Conservation (phyloP, 345 rosid genomes). For the Durio zibethinus region DNA sequence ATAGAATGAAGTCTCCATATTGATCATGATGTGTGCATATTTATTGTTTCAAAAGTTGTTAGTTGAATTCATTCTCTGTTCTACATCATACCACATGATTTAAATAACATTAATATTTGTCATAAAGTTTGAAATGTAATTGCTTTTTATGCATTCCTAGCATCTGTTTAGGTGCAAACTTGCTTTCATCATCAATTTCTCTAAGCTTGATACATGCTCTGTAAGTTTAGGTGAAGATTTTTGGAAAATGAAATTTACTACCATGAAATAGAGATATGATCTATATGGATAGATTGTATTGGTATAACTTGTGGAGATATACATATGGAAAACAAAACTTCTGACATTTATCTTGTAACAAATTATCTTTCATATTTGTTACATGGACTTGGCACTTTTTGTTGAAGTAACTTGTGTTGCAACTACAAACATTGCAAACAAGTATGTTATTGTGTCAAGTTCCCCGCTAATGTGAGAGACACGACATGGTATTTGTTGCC, state of each 20-base stretch:
- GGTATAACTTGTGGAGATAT: not conserved
- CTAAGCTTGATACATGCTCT: constrained; percentile 2
- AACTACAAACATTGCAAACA: not conserved
- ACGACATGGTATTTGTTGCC: not conserved
- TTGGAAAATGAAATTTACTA: constrained; percentile 10
- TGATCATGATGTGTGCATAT: not conserved
- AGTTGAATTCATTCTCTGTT: not conserved
- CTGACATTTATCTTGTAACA: not conserved
- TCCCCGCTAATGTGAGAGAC: not conserved
- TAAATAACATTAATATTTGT: not conserved
- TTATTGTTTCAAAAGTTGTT: not conserved
- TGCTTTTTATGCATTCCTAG: not conserved
- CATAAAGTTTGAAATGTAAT: not conserved
- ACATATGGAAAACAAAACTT: not conserved
- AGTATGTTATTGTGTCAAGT: not conserved
- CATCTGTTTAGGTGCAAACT: not conserved
- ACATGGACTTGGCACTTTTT: not conserved
- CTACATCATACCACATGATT: not conserved
- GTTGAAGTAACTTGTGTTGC: not conserved
- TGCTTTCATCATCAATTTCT: not conserved
- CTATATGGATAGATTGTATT: not conserved
- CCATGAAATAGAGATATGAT: not conserved
- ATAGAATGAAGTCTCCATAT: not conserved
- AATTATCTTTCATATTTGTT: not conserved
- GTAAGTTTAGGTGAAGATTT: not conserved